phyloP scores from a whole-genome alignment of 108 stramenopile genomes.

The Conticribra guillardii region DNA sequence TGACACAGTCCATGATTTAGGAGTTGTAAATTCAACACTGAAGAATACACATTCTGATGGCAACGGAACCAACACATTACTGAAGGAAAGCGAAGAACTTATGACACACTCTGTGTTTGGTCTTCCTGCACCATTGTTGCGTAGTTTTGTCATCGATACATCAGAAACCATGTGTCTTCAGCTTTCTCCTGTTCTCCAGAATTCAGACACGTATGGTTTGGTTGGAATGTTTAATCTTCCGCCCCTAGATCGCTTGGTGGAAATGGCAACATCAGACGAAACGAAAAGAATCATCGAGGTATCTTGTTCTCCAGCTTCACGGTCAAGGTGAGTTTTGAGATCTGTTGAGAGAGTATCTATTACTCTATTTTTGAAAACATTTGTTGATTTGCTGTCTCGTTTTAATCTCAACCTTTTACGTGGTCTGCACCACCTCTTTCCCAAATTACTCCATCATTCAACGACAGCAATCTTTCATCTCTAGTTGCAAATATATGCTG shows the following conservation, averaged over 20 bases:
- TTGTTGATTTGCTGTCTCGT: too few relatives aligned
- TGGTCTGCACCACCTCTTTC: too few relatives aligned
- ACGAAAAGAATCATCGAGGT: constrained; percentile 40
- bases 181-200: constrained; percentile 38
- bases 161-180: constrained; percentile 49
- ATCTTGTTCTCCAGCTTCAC: constrained; percentile 38
- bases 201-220: constrained; percentile 16
- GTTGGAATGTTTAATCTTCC: constrained; percentile 49
- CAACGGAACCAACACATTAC: not conserved
- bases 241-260: constrained; percentile 31
- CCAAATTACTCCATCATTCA: too few relatives aligned
- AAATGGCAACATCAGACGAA: constrained; percentile 41
- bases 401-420: too few relatives aligned
- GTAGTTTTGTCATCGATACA: constrained; percentile 35
- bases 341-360: too few relatives aligned
- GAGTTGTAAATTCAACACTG: constrained; percentile 30
- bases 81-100: constrained; percentile 36
- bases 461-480: constrained; percentile 18
- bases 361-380: too few relatives aligned
- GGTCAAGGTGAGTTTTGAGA: too few relatives aligned
- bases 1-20: constrained; percentile 50
- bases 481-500: constrained; percentile 54
- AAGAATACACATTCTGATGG: constrained; percentile 10
- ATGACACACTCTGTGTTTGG: constrained; percentile 51
- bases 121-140: constrained; percentile 42